Base-by-base conservation (phyloP, 345 rosid genomes). In the Euphorbia peplus region DNA sequence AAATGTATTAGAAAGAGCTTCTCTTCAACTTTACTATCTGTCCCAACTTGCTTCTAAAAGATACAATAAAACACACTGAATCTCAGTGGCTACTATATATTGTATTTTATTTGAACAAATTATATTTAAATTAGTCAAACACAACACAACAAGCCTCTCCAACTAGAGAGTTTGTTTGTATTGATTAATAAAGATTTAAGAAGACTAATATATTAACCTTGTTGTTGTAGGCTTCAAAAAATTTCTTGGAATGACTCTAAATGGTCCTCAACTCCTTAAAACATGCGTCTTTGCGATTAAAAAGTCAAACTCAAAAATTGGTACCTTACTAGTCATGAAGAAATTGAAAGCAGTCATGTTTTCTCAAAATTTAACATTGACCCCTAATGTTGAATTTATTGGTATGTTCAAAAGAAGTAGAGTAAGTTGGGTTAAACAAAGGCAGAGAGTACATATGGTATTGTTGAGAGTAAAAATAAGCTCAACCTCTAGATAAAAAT, bases 81-180 rank as follows among this genome's bases (percentile, higher is more conserved):
- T 64, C 79, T 60, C 73, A 70, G 76, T 75, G 30, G 25, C 4
- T 1, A 44, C 52, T 64, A 37, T 8, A 26, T 51, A 64, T 52
- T 32, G 37, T 32, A 32, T 32, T 32, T 3, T 63, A 63, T 29
- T 30, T 26, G 1, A 0, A 65, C 53, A 57, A 16, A 64, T 4
- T 1, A 48, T 22, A 25, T 2, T 47, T 35, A 42, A 52, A 58
- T 48, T 66, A 53, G 64, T 63, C 67, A 41, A 60, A 67, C 2
- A 30, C 61, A 56, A 44, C 28, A 1, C 65, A 57, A 53, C 48
- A 22, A 55, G 68, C 65, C 26, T 56, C 66, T 58, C 64, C 55
- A 54, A 44, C 53, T n/a, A 14, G 30, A 48, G 12, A 47, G 12
- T 73, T 62, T 70, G 76, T 47, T 67, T 53, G 60, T 67, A n/a